These are phyloP conservation scores for Barbarea vulgaris DNA, from an alignment of 345 rosid species.

Conservation along the genomic window DNA sequence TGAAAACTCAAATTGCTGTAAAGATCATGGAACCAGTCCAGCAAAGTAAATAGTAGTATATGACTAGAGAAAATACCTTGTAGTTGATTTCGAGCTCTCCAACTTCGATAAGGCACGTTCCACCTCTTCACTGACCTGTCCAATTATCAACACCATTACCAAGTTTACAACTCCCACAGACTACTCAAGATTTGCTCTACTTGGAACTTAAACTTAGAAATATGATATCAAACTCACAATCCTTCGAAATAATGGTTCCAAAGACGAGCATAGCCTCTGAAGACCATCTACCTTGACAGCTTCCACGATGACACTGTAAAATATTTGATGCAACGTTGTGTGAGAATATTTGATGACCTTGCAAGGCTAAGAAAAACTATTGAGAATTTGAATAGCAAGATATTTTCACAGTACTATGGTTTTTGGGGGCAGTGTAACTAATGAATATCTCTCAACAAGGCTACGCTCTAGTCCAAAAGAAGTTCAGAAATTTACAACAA, in stretches of 20 bases:
- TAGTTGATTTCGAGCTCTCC: constrained; percentile 53
- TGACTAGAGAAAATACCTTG: constrained; percentile 48
- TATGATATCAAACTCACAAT: constrained; percentile 56
- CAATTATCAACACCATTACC: constrained; percentile 14
- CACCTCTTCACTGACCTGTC: constrained; percentile 93
- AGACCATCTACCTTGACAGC: constrained; percentile 91
- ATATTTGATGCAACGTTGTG: constrained; percentile 16
- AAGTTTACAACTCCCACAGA: constrained; percentile 14
- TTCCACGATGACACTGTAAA: constrained; percentile 80
- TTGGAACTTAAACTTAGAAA: not conserved
- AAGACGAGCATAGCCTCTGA: constrained; percentile 80
- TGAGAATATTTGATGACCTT: constrained; percentile 25
- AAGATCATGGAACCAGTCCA: not conserved
- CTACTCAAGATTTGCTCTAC: constrained; percentile 10
- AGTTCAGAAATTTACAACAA: not conserved
- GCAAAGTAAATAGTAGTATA: not conserved
- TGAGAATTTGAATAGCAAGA: not conserved
- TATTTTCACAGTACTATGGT: not conserved
- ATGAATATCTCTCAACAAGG: constrained; percentile 5
- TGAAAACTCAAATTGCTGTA: constrained; percentile 30
- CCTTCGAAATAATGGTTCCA: constrained; percentile 91
- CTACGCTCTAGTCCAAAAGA: not conserved
- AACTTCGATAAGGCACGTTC: constrained; percentile 81
- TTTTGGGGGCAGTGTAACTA: not conserved
- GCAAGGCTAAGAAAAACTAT: constrained; percentile 19